phyloP scores from a whole-genome alignment of 768 basidiomycete genomes.

The Flagelloscypha sp. region DNA sequence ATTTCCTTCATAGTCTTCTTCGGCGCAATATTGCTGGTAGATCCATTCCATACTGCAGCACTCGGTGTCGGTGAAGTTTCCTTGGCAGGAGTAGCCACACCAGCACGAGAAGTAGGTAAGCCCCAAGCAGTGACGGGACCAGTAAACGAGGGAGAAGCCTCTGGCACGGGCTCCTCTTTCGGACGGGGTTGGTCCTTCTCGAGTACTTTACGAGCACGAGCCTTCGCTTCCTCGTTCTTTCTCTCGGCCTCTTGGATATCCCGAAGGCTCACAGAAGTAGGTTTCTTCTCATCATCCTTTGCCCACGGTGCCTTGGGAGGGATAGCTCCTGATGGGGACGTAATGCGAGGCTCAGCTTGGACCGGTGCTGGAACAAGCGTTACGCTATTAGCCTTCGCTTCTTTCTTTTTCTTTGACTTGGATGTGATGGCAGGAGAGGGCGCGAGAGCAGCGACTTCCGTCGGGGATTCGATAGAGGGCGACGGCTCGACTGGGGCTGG shows the following conservation, averaged over 20 bases:
- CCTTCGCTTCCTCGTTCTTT: constrained; percentile 63
- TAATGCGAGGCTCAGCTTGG: constrained; percentile 12
- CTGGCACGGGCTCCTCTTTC: constrained; percentile 32
- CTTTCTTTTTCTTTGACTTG: too few species aligned
- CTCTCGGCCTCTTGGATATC: constrained; percentile 95
- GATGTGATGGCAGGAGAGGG: constrained; percentile 9
- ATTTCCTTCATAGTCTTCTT: constrained; percentile 99
- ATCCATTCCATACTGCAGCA: constrained; percentile 61
- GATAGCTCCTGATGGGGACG: constrained; percentile 17
- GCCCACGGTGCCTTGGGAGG: constrained; percentile 54
- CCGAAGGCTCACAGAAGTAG: constrained; percentile 63
- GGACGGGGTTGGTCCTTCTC: constrained; percentile 29
- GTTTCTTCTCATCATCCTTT: constrained; percentile 57
- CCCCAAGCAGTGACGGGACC: constrained; percentile 89
- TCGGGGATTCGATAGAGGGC: constrained; percentile 11
- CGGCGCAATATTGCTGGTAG: constrained; percentile 39
- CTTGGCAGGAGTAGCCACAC: constrained; percentile 40
- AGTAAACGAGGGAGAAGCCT: constrained; percentile 55
- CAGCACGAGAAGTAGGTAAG: constrained; percentile 75
- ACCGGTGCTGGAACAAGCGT: constrained; percentile 7
- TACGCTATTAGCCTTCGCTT: too few species aligned
- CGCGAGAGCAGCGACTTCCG: constrained; percentile 10
- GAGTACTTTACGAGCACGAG: constrained; percentile 40
- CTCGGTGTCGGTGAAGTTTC: constrained; percentile 27
- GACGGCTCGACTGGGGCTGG: constrained; percentile 1